Base-by-base conservation (phyloP, 164 flowering plant species). In the Dillenia turbinata region DNA sequence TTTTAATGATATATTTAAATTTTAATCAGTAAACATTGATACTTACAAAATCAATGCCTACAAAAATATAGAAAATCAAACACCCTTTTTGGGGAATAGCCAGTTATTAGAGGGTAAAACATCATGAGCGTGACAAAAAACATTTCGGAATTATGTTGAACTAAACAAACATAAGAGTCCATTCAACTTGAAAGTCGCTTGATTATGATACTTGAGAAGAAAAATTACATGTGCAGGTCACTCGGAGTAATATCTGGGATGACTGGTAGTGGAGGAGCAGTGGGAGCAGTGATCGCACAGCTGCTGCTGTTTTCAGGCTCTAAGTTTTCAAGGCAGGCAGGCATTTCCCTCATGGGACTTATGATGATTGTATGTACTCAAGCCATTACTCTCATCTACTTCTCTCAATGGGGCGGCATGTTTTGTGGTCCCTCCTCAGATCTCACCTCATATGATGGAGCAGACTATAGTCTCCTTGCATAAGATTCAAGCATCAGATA, bases 221-320 rank as follows among this genome's bases (percentile, higher is more conserved):
- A 19, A 19, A 19, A 19, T 19, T 19, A 19, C 22, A 3, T 59
- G 14, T 71, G 72, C 79, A 86, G 91, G 75, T 82, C 86, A 22
- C 69, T 82, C 12, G 91, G 91, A 52, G 86, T 83, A 51, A 75
- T 86, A 45, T 69, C 88, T 52, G 91, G 91, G 52, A 83, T 86
- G 85, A 82, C 91, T 17, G 91, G 88, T 44, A 79, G 86, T 66
- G 91, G 91, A 5, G 91, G 88, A 14, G 75, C 83, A 0, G 40
- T 86, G n/a, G 88, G 88, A n/a, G 85, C 91, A 57, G 88, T 83
- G 17, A 69, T 82, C 40, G 84, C 88, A 0, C 88, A 86, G 64
- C 44, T 79, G 49, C 49, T 84, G 26, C 46, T 86, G 24, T 84
- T 86, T 66, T 77, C 85, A 24, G 85, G 88, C 57, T 57, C 75